Base-by-base conservation (phyloP, 2,329 filamentous ascomycete genomes). In the Neopestalotiopsis rosae region DNA sequence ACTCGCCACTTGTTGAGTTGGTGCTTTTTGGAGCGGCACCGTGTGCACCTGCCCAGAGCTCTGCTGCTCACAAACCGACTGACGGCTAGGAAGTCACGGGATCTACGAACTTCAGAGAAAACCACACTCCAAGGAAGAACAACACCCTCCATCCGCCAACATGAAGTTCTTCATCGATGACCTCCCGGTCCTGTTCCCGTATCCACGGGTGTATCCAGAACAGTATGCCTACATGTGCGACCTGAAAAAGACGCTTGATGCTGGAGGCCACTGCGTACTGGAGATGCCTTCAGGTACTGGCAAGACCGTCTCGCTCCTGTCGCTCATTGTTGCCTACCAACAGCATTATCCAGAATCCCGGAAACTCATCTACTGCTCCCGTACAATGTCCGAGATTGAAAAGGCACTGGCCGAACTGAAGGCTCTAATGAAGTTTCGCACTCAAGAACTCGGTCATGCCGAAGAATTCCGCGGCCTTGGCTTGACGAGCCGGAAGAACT, bases 341-440 rank as follows among this genome's bases (percentile, higher is more conserved):
- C 93, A 96, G 79, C 91, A 95, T 79, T 95, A 95, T 76, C 94
- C 95, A 3, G 94, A 97, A 78, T 94, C 96, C 76, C 88, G 97
- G 68, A 99, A 99, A 82, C 90, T 99, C 65, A 98, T 99, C 68
- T 99, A 99, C 82, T 99, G 96, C 85, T 99, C 96, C 72, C 94
- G 96, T 90, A 99, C 96, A 68, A 99, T 99, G 95, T 99, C 96
- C 49, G 96, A 99, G 83, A 99, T 99, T 76, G 96, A 99, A 79
- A 99, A 99, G 82, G 96, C 97, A 0, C 82, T 99, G 66, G 93
- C 94, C 10, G 96, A 99, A 81, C 80, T 99, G 74, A 94, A 96
- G 79, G 91, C 91, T 30, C 83, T 99, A 66, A 99, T 99, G 95
- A 97, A 97, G 78, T 98, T 97, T 77, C 92, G 96, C 17, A 85